These are phyloP conservation scores for Aspergillus uvarum DNA, from an alignment of 2,329 filamentous ascomycete genomes.

Conservation along the genomic window DNA sequence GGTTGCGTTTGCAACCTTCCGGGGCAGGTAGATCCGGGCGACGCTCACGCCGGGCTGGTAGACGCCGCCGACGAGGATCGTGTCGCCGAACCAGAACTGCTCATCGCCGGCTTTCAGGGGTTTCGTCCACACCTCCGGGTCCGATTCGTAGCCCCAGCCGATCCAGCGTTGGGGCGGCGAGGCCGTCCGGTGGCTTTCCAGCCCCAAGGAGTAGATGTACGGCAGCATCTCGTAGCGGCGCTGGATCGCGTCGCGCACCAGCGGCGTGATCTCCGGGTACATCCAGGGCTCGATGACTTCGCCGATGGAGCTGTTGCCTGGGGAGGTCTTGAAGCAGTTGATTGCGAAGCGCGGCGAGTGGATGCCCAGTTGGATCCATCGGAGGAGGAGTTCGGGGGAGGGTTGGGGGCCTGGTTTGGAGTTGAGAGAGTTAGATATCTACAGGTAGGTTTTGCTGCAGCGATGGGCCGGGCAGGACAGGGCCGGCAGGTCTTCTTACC, in stretches of 20 bases:
- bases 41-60: slow-evolving; percentile 59
- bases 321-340: slow-evolving; percentile 74
- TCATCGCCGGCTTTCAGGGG: slow-evolving; percentile 63
- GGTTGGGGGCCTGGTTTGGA: slow-evolving; percentile 57
- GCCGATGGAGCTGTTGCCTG: slow-evolving; percentile 63
- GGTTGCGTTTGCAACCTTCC: slow-evolving; percentile 23
- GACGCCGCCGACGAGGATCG: slow-evolving; percentile 65
- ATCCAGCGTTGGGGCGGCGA: slow-evolving; percentile 69
- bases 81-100: slow-evolving; percentile 72
- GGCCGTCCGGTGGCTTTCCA: slow-evolving; percentile 62
- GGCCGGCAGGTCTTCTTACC: slow-evolving; percentile 41
- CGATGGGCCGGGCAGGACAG: too few relatives aligned
- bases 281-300: slow-evolving; percentile 78
- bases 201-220: slow-evolving; percentile 66
- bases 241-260: slow-evolving; percentile 65
- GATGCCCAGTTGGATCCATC: slow-evolving; percentile 71
- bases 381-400: slow-evolving; percentile 66
- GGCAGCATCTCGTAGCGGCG: slow-evolving; percentile 70
- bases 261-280: slow-evolving; percentile 65
- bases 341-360: slow-evolving; percentile 71
- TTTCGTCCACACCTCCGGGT: slow-evolving; percentile 65
- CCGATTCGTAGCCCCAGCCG: slow-evolving; percentile 69
- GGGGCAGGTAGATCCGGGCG: slow-evolving; percentile 63
- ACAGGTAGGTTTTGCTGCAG: too few relatives aligned
- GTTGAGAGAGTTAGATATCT: too few relatives aligned